Percentiles rank a stretch among this genome's conserved stretches.
These are phyloP conservation scores for Clarireedia hainanense DNA, from an alignment of 2,329 filamentous ascomycete species.

Conservation along the genomic window DNA sequence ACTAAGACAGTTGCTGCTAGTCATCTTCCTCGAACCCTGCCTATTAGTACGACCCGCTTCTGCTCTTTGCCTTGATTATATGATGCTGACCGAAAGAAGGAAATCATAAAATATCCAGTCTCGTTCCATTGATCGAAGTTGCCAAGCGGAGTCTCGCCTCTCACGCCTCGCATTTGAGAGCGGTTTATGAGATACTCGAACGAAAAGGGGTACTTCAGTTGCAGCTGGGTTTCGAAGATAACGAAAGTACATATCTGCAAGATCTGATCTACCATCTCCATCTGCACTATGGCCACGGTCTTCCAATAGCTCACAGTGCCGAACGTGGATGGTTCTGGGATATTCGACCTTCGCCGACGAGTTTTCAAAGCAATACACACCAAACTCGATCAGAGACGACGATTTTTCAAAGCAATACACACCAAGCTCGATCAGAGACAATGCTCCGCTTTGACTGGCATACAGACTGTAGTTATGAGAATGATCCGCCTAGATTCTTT, in stretches of 20 bases:
- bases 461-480: conserved; percentile 27
- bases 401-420: conserved; percentile 8
- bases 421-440: conserved; percentile 3
- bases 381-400: neutral
- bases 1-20: neutral
- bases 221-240: conserved; percentile 16
- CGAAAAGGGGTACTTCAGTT: conserved; percentile 18
- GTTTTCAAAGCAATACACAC: conserved; percentile 9
- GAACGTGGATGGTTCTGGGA: conserved; percentile 26
- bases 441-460: conserved; percentile 29
- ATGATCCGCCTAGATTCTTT: conserved; percentile 23
- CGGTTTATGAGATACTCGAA: conserved; percentile 13
- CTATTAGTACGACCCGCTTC: neutral
- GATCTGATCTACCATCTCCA: conserved; percentile 12
- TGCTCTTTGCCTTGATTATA: neutral
- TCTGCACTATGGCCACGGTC: conserved; percentile 13
- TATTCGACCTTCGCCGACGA: conserved; percentile 17
- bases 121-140: neutral
- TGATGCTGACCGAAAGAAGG: neutral
- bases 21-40: neutral
- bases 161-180: neutral
- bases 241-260: conserved; percentile 18
- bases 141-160: neutral
- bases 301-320: conserved; percentile 21
- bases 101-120: neutral